Evolutionary conservation across 495 filamentous ascomycete genomes (phyloP).

Genomic region (Podospora tetraspora): DNA sequence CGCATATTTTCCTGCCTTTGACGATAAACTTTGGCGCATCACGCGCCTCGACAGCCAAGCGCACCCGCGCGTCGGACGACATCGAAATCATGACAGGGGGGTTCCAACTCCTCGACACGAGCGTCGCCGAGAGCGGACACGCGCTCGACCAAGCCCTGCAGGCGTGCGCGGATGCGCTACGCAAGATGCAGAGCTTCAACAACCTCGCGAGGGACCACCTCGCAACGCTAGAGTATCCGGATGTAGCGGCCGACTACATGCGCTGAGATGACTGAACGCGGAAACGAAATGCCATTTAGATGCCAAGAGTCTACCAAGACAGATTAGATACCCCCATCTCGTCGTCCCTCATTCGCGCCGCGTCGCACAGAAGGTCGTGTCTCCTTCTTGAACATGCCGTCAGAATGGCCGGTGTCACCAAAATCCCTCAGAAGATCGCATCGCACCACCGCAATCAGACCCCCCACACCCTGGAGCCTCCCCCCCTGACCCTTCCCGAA

Average conservation of each 20-base stretch:
- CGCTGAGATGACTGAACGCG: background rate
- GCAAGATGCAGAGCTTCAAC: constrained; percentile 29
- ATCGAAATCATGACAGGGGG: constrained; percentile 2
- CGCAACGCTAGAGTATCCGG: constrained; percentile 16
- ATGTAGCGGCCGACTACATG: constrained; percentile 9
- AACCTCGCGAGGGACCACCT: constrained; percentile 26
- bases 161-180: constrained; percentile 23
- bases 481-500: background rate
- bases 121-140: background rate
- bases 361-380: background rate
- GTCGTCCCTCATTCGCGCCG: background rate
- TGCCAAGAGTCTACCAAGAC: background rate
- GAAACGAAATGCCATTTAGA: background rate
- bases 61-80: background rate
- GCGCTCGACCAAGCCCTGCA: constrained; percentile 12
- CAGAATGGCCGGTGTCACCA: background rate
- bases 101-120: constrained; percentile 3
- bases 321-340: background rate
- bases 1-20: constrained; percentile 28
- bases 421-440: background rate
- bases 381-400: background rate
- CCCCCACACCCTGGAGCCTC: background rate
- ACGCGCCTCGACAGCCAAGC: constrained; percentile 11
- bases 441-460: background rate
- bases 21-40: constrained; percentile 22